These are phyloP conservation scores for Metarhizium humberi DNA, from an alignment of 2,329 filamentous ascomycete genomes.

Conservation along the genomic window DNA sequence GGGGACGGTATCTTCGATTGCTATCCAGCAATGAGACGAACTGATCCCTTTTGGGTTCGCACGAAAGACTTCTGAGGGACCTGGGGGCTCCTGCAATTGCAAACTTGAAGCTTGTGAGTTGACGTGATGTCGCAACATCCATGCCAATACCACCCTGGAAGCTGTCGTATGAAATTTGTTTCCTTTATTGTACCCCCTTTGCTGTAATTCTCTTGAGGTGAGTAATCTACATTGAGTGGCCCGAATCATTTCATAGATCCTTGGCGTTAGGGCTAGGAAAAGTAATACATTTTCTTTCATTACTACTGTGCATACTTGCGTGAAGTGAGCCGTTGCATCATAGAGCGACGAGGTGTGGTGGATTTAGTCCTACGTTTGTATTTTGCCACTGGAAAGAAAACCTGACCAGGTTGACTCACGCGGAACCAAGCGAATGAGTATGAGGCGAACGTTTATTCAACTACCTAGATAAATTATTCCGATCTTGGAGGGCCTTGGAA, in stretches of 20 bases:
- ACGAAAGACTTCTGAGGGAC: slow-evolving; percentile 19
- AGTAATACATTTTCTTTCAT: slow-evolving; percentile 1
- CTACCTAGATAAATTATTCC: background rate
- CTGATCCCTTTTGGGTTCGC: background rate
- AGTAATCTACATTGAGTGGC: slow-evolving; percentile 3
- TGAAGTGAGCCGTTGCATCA: background rate
- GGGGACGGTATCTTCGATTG: background rate
- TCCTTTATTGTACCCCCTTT: slow-evolving; percentile 7
- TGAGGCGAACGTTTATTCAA: background rate
- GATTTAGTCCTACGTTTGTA: no score
- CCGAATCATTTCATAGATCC: background rate
- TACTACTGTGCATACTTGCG: background rate
- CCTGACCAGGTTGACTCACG: no score
- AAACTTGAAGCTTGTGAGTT: slow-evolving; percentile 12
- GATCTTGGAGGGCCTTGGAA: background rate
- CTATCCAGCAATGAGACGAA: background rate
- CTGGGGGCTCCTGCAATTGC: slow-evolving; percentile 22
- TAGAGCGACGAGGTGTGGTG: no score
- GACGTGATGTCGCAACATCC: slow-evolving; percentile 3
- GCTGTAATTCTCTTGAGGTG: slow-evolving; percentile 1
- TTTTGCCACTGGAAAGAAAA: no score
- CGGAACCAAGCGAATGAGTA: background rate
- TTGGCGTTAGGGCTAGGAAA: slow-evolving; percentile 5
- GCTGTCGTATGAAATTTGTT: background rate
- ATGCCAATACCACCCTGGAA: background rate